Evolutionary conservation across 768 basidiomycete species (phyloP), one percentile per base, ranked within the genome.

Genomic region (Boletus eberwhitei): DNA sequence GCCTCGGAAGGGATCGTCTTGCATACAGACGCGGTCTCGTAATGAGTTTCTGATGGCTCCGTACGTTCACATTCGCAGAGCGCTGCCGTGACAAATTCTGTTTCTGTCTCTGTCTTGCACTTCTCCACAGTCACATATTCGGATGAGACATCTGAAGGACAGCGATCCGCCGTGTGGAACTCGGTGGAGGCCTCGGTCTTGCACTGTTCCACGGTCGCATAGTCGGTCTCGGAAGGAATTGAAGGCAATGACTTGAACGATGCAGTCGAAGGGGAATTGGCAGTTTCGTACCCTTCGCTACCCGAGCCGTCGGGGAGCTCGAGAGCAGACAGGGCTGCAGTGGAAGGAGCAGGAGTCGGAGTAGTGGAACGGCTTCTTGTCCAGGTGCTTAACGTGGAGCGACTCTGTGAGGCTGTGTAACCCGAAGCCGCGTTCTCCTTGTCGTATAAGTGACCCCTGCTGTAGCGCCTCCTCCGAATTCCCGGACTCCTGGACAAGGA

Each of bases 181-280:
- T 78, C 75, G 4, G 77, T 74, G 26, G 74, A 63, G 4, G 64
- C 66, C 31, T 77, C 74, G 7, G 77, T 75, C 65, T 59, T 73
- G 57, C 79, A 80, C 32, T 68, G 58, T 35, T 75, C 74, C n/a
- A 71, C 74, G 1, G 79, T 78, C 36, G 59, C 62, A 49, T 71
- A 80, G 44, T 77, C 77, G 0, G 75, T 78, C 48, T 79, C 76
- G 1, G 81, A 84, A 13, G 84, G 84, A 57, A 85, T 85, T 4
- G 79, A 80, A 1, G 83, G 83, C 52, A 85, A 68, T 6, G 83
- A 85, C 52, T 74, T 74, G 66, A 80, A 83, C 0, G 83, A 85
- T 7, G 75, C 71, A 12, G 70, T 73, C 8, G 80, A 79, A 1
- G 79, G 76, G 5, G 79, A 71, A 24, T 59, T 55, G 4, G 74